Evolutionary conservation across 805 yeast genomes (phyloP).

Genomic region (Saccharomyces eubayanus): DNA sequence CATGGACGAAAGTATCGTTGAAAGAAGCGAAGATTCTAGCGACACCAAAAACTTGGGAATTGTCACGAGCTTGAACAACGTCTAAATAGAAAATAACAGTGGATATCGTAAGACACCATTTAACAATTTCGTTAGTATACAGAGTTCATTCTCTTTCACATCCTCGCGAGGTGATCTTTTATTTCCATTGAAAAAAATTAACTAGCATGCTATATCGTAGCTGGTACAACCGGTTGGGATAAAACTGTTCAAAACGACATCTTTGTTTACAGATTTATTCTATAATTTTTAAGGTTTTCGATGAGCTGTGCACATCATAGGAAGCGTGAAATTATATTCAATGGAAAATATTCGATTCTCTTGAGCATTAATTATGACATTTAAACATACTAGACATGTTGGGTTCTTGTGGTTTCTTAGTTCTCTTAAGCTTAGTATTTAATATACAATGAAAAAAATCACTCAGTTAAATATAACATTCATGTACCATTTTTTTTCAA

Average conservation of each 20-base stretch:
- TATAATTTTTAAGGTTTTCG: background rate
- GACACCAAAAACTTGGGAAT: slow-evolving; percentile 99
- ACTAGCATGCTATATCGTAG: background rate
- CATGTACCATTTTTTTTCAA: background rate
- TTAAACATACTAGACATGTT: background rate
- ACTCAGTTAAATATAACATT: background rate
- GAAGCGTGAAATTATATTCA: background rate
- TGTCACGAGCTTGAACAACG: slow-evolving; percentile 73
- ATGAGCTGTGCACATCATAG: background rate
- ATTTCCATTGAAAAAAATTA: background rate
- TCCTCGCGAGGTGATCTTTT: background rate
- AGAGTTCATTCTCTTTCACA: background rate
- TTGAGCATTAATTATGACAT: background rate
- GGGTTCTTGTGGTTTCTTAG: background rate
- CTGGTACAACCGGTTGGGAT: background rate
- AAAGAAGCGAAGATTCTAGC: slow-evolving; percentile 99
- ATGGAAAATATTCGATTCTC: background rate
- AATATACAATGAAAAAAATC: background rate
- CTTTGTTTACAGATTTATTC: background rate
- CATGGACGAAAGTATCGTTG: slow-evolving; percentile 99
- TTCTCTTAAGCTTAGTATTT: background rate
- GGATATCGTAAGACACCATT: background rate
- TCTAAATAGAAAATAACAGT: background rate
- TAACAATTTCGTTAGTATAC: background rate
- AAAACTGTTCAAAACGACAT: background rate